A percentile compares a stretch with the other conserved stretches of the same genome.
phyloP scores from a whole-genome alignment of 495 filamentous ascomycete genomes.

The Aspergillus hancockii region DNA sequence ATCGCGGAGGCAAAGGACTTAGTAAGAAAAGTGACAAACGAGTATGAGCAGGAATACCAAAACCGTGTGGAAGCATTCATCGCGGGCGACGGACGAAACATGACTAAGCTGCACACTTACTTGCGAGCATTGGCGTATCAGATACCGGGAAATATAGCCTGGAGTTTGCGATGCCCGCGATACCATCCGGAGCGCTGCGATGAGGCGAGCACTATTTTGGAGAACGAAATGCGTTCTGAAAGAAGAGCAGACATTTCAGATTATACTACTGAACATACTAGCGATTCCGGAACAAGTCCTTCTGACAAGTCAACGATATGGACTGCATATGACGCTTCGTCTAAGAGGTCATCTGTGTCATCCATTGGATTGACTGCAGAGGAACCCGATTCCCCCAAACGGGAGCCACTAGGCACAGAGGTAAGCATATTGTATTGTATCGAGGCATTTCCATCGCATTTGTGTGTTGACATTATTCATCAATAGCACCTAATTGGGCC shows the following conservation, averaged over 20 bases:
- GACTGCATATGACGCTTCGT: conserved; percentile 4
- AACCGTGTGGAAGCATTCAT: conserved; percentile 15
- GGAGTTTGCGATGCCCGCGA: conserved; percentile 26
- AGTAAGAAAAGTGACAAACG: conserved; percentile 17
- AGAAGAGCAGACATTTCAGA: too few relatives aligned
- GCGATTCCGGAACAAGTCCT: conserved; percentile 1
- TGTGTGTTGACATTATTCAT: not conserved
- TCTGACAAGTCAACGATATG: conserved; percentile 9
- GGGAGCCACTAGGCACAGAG: conserved; percentile 1
- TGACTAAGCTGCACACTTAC: conserved; percentile 14
- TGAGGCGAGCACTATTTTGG: conserved; percentile 11
- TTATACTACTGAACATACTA: not conserved
- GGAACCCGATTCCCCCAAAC: not conserved
- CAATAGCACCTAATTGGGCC: conserved; percentile 11
- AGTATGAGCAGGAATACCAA: conserved; percentile 19
- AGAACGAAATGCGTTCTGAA: not conserved
- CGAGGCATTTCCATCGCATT: not conserved
- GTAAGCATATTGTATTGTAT: conserved; percentile 1
- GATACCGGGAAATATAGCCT: conserved; percentile 27
- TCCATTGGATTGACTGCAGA: not conserved
- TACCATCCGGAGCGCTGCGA: conserved; percentile 24
- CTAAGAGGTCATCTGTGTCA: conserved; percentile 13
- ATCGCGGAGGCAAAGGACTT: conserved; percentile 17
- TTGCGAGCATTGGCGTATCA: conserved; percentile 20
- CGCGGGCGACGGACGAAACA: conserved; percentile 8